Evolutionary conservation across 2,329 filamentous ascomycete genomes (phyloP), one percentile per base, ranked within the genome.

Genomic region (Neonectria faginata): DNA sequence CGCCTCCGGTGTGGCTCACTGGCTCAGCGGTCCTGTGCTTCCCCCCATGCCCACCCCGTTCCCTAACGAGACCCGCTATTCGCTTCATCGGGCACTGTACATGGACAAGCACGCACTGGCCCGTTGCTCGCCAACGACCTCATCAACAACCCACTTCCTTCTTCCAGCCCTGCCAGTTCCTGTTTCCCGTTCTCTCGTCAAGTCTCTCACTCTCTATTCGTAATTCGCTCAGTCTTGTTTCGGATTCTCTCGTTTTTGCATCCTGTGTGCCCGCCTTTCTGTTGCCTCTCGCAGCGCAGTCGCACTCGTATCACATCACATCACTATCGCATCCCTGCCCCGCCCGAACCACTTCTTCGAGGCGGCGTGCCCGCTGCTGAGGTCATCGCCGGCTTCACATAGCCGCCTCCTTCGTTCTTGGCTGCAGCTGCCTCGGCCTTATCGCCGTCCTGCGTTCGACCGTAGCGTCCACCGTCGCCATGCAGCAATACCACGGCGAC

Each of bases 401-500:
- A 6, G 25, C 47, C 54, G 60, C 65, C 65, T 61, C 65, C 50
- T 39, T 52, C n/a, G 18, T 20, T 59, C 53, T 29, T 39, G 22
- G 56, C 25, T 44, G 55, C 47, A 33, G 33, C 45, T 48, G 39
- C 27, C 63, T 42, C 45, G 42, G 39, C 27, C 63, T 42, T 42
- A 48, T 59, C 60, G 39, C 36, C 51, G 57, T 56, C 62, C 60
- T 62, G 65, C 52, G 51, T 60, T 55, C 51, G 66, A 57, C 57
- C 62, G 58, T 66, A 50, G 65, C 48, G 68, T 53, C 52, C 44
- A 64, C 52, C 58, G 29, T 66, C 70, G 62, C 57, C 67, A 80
- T 80, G 78, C 72, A 75, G 69, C 73, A 74, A 62, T 76, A 78
- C 72, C 66, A 64, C 20, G 68, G 73, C 53, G 76, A 78, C 64